Evolutionary conservation across 176 grass and related monocot genomes (phyloP), one percentile per base, ranked within the genome.

Genomic region (Triticum monococcum): DNA sequence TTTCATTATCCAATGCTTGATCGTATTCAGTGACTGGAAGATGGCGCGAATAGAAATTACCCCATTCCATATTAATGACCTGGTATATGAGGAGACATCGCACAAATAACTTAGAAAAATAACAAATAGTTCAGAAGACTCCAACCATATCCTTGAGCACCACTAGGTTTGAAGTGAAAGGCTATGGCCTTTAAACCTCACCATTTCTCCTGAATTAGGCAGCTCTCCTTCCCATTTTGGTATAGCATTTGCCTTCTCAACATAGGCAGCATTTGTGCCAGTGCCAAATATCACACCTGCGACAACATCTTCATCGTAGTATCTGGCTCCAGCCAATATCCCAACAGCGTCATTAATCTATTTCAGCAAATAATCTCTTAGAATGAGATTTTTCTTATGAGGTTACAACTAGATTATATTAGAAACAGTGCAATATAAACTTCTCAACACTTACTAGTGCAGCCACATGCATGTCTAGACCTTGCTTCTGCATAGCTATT

Each of bases 31-130:
- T 95, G 16, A 94, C 41, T 1, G 93, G 96, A 68, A 98, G 91
- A 83, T 79, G 37, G 2, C 63, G 68, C 23, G 88, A 98, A 72
- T 33, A 85, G 82, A 95, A 98, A 26, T 92, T 95, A 70, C 96
- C 96, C 96, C 93, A 98, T 90, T 98, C 96, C 93, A 98, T 91
- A 72, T 98, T 95, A 45, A 98, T 92, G 14, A 98, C 91, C 96
- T 98, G 61, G 81, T 89, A 68, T 76, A 60, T 23, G 57, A 35
- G 12, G 65, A 89, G 64, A 28, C 41, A 1, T 17, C 13, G 31
- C 11, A 85, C 12, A 79, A 78, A 68, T 32, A 38, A 9, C 77
- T 81, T 77, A 52, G 20, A 79, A 41, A 79, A 41, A 81, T 50
- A 79, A 45, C 5, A 26, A 81, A 76, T 40, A 25, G 18, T 26